Percentiles rank a stretch among this genome's conserved stretches.
phyloP scores from a whole-genome alignment of 2,329 filamentous ascomycete species.

The Colletotrichum phormii region DNA sequence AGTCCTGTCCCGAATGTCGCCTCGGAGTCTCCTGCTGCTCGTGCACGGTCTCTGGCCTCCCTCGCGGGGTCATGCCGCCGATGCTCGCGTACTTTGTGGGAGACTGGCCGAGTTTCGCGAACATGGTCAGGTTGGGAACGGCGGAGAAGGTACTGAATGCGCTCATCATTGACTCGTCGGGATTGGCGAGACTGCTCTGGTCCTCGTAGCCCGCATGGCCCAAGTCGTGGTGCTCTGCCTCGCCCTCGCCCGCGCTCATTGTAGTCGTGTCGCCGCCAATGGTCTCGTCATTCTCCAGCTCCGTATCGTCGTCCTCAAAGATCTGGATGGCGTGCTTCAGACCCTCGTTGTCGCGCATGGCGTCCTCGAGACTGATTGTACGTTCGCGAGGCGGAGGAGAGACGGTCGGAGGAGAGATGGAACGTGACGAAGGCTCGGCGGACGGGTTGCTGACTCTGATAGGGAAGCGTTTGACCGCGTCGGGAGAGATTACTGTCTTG shows the following conservation, averaged over 20 bases:
- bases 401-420: conserved; percentile 29
- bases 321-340: conserved; percentile 71
- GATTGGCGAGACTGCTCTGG: conserved; percentile 57
- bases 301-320: conserved; percentile 64
- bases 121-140: conserved; percentile 87
- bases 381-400: conserved; percentile 44
- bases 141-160: conserved; percentile 91
- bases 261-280: conserved; percentile 33
- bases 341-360: conserved; percentile 65
- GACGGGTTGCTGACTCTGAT: conserved; percentile 61
- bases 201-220: conserved; percentile 45
- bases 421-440: conserved; percentile 38
- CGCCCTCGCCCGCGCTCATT: conserved; percentile 38
- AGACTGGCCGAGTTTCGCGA: conserved; percentile 78
- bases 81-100: conserved; percentile 63
- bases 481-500: conserved; percentile 49
- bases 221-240: conserved; percentile 35
- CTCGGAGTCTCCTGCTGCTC: conserved; percentile 47
- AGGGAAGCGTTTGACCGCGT: conserved; percentile 67
- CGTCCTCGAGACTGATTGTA: conserved; percentile 63
- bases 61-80: conserved; percentile 54
- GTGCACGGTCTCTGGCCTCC: conserved; percentile 48
- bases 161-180: conserved; percentile 81
- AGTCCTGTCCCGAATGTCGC: conserved; percentile 55
- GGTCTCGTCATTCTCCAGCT: conserved; percentile 23